phyloP scores from a whole-genome alignment of 148 eudicot genomes.

The Polygonum maritimum region DNA sequence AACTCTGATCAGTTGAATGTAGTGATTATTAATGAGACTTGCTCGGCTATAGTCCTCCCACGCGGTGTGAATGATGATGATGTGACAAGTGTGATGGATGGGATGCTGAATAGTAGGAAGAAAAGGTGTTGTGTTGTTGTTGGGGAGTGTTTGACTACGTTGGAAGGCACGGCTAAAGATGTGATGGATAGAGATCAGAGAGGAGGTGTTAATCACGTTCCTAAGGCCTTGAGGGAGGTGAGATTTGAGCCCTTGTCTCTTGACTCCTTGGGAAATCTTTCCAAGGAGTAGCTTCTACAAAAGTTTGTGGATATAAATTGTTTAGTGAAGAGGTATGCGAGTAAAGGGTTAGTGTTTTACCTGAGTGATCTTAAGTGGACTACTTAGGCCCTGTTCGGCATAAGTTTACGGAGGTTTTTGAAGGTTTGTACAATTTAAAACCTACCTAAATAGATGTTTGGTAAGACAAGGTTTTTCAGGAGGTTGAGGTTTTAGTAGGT shows the following conservation, averaged over 20 bases:
- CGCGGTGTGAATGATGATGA: constrained; percentile 27
- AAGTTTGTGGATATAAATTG: constrained; percentile 41
- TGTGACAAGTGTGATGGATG: constrained; percentile 42
- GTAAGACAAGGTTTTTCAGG: too few relatives aligned
- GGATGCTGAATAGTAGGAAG: constrained; percentile 23
- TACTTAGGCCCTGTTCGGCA: too few relatives aligned
- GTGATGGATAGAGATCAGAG: constrained; percentile 47
- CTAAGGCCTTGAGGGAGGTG: constrained; percentile 40
- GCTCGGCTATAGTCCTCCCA: neutral
- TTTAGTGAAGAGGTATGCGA: constrained; percentile 33
- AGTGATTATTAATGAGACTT: neutral
- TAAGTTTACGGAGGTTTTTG: too few relatives aligned
- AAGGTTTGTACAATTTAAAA: too few relatives aligned
- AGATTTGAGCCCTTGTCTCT: constrained; percentile 48
- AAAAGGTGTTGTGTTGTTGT: constrained; percentile 48
- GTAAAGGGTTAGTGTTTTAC: constrained; percentile 60
- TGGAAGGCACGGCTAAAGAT: constrained; percentile 42
- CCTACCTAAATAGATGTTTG: too few relatives aligned
- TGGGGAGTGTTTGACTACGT: constrained; percentile 46
- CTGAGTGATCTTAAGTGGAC: constrained; percentile 79
- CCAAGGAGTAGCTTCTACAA: constrained; percentile 48
- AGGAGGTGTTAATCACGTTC: constrained; percentile 25
- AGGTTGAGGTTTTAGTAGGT: too few relatives aligned
- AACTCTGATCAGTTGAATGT: constrained; percentile 12
- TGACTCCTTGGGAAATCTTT: constrained; percentile 29